A percentile compares a stretch with the other conserved stretches of the same genome.
Conservation (phyloP, 106 monocot species). For the Ottelia alismoides region DNA sequence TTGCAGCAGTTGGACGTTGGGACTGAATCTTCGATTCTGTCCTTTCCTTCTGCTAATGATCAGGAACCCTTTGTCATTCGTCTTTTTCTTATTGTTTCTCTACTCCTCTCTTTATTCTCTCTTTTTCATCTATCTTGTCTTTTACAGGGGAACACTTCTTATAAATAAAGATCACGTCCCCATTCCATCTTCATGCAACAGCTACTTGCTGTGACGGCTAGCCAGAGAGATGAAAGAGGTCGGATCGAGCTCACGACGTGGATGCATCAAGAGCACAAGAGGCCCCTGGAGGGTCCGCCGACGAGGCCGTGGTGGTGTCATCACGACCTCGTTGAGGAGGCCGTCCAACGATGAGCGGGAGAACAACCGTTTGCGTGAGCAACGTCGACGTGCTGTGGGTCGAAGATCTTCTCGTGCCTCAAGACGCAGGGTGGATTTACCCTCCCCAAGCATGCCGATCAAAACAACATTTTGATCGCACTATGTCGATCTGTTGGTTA, state of each 20-base stretch:
- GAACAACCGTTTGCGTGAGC: slow-evolving; percentile 34
- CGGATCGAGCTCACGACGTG: slow-evolving; percentile 1
- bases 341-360: slow-evolving; percentile 32
- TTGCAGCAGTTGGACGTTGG: too few relatives aligned
- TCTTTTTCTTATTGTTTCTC: too few relatives aligned
- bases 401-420: slow-evolving; percentile 31
- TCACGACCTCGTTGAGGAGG: slow-evolving; percentile 17
- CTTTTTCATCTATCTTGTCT: too few relatives aligned
- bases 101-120: too few relatives aligned
- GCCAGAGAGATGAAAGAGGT: slow-evolving; percentile 5
- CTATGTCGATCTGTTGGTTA: slow-evolving; percentile 35
- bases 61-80: too few relatives aligned
- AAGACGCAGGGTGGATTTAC: slow-evolving; percentile 16
- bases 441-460: slow-evolving; percentile 42
- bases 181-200: too few relatives aligned
- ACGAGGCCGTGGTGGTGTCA: slow-evolving; percentile 11
- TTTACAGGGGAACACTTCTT: too few relatives aligned
- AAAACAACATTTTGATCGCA: slow-evolving; percentile 40
- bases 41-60: too few relatives aligned
- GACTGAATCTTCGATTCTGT: too few relatives aligned
- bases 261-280: slow-evolving; percentile 32
- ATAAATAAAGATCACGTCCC: too few relatives aligned
- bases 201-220: too few relatives aligned
- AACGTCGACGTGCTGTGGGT: slow-evolving; percentile 20
- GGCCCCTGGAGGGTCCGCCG: slow-evolving; percentile 32